Conservation (phyloP, 2,329 filamentous ascomycete genomes). For the Pseudovirgaria hyperparasitica region DNA sequence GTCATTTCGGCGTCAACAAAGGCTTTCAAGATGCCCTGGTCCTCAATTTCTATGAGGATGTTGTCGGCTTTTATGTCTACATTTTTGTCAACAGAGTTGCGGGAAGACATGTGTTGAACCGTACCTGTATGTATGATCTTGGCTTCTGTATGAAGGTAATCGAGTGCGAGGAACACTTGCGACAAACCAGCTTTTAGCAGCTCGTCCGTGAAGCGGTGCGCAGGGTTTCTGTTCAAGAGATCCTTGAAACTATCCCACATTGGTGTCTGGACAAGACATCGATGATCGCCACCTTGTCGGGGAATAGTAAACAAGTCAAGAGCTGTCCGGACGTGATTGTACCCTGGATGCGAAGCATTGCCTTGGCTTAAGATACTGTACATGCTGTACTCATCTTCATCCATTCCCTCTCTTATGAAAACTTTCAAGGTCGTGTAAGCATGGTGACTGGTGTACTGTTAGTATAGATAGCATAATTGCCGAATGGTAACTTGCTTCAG, state of each 20-base stretch:
- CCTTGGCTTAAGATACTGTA: slow-evolving; percentile 9
- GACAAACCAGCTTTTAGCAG: slow-evolving; percentile 26
- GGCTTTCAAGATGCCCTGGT: slow-evolving; percentile 19
- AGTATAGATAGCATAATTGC: too few relatives aligned
- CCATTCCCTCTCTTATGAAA: slow-evolving; percentile 4
- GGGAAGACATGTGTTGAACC: slow-evolving; percentile 1
- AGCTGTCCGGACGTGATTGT: slow-evolving; percentile 16
- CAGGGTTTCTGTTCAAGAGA: slow-evolving; percentile 24
- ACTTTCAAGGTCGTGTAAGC: slow-evolving; percentile 8
- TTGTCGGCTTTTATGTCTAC: slow-evolving; percentile 33
- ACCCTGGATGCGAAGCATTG: slow-evolving; percentile 15
- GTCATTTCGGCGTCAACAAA: slow-evolving; percentile 23
- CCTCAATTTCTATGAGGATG: slow-evolving; percentile 25
- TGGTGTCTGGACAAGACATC: slow-evolving; percentile 25
- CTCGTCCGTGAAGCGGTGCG: slow-evolving; percentile 23
- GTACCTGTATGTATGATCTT: slow-evolving; percentile 33
- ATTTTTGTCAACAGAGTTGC: not conserved
- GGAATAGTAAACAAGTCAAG: slow-evolving; percentile 19
- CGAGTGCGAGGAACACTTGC: slow-evolving; percentile 28
- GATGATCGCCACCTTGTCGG: slow-evolving; percentile 17
- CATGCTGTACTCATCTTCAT: slow-evolving; percentile 9
- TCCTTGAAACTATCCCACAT: slow-evolving; percentile 30
- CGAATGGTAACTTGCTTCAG: slow-evolving; percentile 8
- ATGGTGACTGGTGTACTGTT: too few relatives aligned
- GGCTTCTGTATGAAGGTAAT: slow-evolving; percentile 30